These are phyloP conservation scores for Linderina pennispora DNA, from an alignment of 192 early-diverging fungal genomes.

Conservation along the genomic window DNA sequence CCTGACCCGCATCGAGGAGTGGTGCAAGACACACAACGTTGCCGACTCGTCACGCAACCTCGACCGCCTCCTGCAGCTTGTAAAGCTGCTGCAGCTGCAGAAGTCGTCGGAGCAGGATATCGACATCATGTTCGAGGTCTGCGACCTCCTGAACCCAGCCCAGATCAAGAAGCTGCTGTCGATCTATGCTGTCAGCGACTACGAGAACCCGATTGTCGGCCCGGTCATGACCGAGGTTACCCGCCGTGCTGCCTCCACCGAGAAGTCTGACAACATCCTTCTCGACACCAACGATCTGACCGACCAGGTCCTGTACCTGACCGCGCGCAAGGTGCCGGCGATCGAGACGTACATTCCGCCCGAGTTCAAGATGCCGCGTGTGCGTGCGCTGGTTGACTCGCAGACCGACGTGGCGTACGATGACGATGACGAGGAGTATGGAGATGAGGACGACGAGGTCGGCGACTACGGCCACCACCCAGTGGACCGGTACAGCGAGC, in stretches of 20 bases:
- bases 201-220: slow-evolving; percentile 84
- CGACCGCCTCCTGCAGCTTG: slow-evolving; percentile 92
- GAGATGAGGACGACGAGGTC: slow-evolving; percentile 5
- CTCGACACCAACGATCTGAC: slow-evolving; percentile 71
- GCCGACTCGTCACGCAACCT: slow-evolving; percentile 85
- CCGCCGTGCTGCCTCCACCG: slow-evolving; percentile 72
- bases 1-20: slow-evolving; percentile 93
- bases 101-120: slow-evolving; percentile 73
- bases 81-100: slow-evolving; percentile 89
- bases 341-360: slow-evolving; percentile 71
- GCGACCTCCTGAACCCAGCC: slow-evolving; percentile 90
- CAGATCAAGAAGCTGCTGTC: slow-evolving; percentile 98
- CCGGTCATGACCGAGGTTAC: slow-evolving; percentile 89
- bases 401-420: slow-evolving; percentile 44
- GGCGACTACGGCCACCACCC: slow-evolving; percentile 9
- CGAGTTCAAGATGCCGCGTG: slow-evolving; percentile 49
- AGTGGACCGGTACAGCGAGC: not conserved
- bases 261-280: slow-evolving; percentile 85
- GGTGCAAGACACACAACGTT: slow-evolving; percentile 95
- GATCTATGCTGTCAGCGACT: slow-evolving; percentile 93
- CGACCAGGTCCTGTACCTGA: slow-evolving; percentile 53
- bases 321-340: slow-evolving; percentile 55
- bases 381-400: slow-evolving; percentile 39
- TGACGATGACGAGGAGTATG: slow-evolving; percentile 19
- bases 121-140: slow-evolving; percentile 98